Conservation (phyloP, 2,329 filamentous ascomycete genomes). For the Epichloe gansuensis region DNA sequence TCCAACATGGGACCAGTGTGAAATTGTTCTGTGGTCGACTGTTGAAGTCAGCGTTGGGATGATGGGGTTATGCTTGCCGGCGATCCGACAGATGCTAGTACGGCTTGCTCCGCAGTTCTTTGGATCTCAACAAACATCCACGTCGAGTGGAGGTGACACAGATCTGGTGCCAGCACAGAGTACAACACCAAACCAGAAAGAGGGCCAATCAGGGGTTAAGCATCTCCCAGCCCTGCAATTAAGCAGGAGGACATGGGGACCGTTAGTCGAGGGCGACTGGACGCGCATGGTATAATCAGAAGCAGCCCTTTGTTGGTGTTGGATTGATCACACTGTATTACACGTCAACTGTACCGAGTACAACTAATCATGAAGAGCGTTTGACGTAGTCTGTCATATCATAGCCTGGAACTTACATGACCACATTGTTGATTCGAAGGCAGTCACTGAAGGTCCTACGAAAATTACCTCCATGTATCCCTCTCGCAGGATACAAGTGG, state of each 20-base stretch:
- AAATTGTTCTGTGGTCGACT: constrained; percentile 10
- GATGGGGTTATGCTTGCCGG: constrained; percentile 1
- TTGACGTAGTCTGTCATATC: too few relatives aligned
- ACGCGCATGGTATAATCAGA: background rate
- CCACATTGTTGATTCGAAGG: too few relatives aligned
- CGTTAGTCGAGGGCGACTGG: background rate
- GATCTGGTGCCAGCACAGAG: too few relatives aligned
- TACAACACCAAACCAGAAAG: background rate
- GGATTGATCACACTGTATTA: too few relatives aligned
- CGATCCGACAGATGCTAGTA: background rate
- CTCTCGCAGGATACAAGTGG: too few relatives aligned
- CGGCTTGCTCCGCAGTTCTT: background rate
- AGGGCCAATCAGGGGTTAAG: background rate
- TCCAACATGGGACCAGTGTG: constrained; percentile 11
- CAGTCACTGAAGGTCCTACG: too few relatives aligned
- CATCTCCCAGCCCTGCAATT: background rate
- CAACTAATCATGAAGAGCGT: too few relatives aligned
- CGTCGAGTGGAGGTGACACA: background rate
- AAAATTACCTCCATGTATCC: too few relatives aligned
- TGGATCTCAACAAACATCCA: background rate
- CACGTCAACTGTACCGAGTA: too few relatives aligned
- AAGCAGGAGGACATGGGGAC: background rate
- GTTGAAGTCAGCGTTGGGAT: constrained; percentile 5
- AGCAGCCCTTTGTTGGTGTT: too few relatives aligned
- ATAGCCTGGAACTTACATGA: too few relatives aligned